These are phyloP conservation scores for Cymbidium sinense DNA, from an alignment of 106 monocot genomes.

Conservation along the genomic window DNA sequence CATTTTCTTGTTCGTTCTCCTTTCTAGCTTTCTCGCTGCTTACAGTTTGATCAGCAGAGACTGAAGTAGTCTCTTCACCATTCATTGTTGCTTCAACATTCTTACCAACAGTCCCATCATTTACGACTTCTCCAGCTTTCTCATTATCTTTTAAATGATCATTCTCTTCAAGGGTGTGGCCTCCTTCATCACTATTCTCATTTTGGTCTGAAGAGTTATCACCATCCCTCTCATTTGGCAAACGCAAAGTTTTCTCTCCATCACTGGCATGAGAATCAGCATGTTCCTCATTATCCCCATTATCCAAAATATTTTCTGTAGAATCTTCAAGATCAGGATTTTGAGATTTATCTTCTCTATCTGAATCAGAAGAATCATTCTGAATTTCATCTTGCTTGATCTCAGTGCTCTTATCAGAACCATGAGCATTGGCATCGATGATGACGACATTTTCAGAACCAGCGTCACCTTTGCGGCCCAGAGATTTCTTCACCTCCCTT, in stretches of 20 bases:
- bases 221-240: background rate
- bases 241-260: background rate
- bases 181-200: background rate
- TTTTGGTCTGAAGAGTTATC: background rate
- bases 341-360: background rate
- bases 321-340: background rate
- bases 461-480: conserved; percentile 8
- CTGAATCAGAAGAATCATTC: background rate
- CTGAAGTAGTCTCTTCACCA: background rate
- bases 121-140: background rate
- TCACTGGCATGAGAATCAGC: background rate
- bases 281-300: conserved; percentile 4
- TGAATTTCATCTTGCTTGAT: background rate
- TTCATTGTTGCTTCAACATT: background rate
- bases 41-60: background rate
- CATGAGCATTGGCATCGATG: background rate
- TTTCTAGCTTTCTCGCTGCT: background rate
- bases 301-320: background rate
- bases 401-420: conserved; percentile 4
- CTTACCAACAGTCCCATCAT: background rate
- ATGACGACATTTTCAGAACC: conserved; percentile 11
- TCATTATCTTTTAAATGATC: background rate
- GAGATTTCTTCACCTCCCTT: background rate
- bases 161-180: background rate
- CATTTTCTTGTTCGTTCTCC: background rate